These are phyloP conservation scores for Venturia nashicola DNA, from an alignment of 2,329 filamentous ascomycete genomes.

Conservation along the genomic window DNA sequence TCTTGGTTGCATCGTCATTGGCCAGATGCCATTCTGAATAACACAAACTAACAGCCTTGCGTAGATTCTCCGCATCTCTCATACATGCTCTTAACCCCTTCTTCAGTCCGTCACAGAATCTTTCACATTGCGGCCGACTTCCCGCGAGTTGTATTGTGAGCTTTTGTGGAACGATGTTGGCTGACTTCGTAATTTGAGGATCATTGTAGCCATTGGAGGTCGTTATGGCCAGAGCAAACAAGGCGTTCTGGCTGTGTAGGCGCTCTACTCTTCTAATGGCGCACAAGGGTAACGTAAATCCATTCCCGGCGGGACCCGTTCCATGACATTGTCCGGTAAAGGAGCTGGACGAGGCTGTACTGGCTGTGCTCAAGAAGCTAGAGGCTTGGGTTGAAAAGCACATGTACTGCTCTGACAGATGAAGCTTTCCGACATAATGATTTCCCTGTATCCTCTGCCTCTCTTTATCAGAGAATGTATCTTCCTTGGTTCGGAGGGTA, in stretches of 20 bases:
- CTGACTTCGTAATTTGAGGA: constrained; percentile 29
- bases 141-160: constrained; percentile 87
- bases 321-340: constrained; percentile 92
- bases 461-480: constrained; percentile 49
- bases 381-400: constrained; percentile 93
- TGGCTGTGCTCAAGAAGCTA: constrained; percentile 73
- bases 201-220: constrained; percentile 64
- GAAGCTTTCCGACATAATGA: constrained; percentile 84
- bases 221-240: constrained; percentile 87
- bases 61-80: constrained; percentile 75
- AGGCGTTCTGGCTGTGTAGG: constrained; percentile 80
- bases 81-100: constrained; percentile 77
- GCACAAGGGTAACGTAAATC: constrained; percentile 87
- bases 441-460: constrained; percentile 57
- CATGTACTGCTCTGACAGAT: constrained; percentile 86
- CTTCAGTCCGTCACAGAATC: constrained; percentile 93
- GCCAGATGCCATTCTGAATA: constrained; percentile 58
- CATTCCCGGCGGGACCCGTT: constrained; percentile 84
- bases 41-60: constrained; percentile 67
- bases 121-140: constrained; percentile 77
- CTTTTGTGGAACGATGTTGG: constrained; percentile 58
- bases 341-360: constrained; percentile 62
- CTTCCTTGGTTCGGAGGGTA: constrained; percentile 17
- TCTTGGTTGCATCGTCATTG: constrained; percentile 30
- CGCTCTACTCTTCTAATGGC: constrained; percentile 86